Evolutionary conservation across 1,284 basidiomycete genomes (phyloP).

Genomic region (Trichosporon inkin): DNA sequence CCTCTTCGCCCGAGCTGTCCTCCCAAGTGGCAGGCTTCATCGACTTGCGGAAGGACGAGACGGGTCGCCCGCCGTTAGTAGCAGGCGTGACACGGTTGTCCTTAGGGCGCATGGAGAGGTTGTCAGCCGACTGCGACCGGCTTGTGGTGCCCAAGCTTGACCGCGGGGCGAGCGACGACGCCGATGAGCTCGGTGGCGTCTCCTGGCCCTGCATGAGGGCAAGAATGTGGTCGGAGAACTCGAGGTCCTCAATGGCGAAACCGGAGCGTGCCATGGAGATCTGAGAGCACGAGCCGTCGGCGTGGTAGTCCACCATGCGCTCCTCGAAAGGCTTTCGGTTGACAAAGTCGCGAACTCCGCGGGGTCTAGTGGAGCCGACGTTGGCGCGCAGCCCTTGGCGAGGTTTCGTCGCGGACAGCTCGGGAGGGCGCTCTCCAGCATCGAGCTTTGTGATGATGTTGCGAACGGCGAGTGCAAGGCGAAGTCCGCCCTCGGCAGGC

Average conservation of each 20-base stretch:
- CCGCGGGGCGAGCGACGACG: not conserved
- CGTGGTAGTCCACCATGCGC: constrained; percentile 35
- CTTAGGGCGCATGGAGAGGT: not conserved
- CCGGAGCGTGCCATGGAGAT: constrained; percentile 43
- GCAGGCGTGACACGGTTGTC: not conserved
- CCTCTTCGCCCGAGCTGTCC: constrained; percentile 25
- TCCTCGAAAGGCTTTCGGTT: constrained; percentile 43
- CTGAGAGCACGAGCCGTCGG: constrained; percentile 31
- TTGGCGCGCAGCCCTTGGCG: constrained; percentile 18
- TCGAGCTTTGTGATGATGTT: constrained; percentile 32
- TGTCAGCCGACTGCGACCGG: not conserved
- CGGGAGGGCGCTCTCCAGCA: constrained; percentile 29
- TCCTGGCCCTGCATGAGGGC: constrained; percentile 35
- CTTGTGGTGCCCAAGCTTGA: not conserved
- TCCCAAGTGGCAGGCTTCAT: constrained; percentile 19
- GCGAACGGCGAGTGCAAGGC: constrained; percentile 31
- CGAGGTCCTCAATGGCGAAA: constrained; percentile 43
- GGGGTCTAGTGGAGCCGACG: constrained; percentile 23
- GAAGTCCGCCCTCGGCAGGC: constrained; percentile 36
- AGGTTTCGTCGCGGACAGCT: not conserved
- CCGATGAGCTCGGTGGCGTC: constrained; percentile 10
- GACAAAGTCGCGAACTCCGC: constrained; percentile 41
- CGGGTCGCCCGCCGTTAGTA: not conserved
- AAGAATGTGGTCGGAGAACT: constrained; percentile 39
- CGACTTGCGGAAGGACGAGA: constrained; percentile 19